A percentile compares a stretch with the other conserved stretches of the same genome.
Conservation (phyloP, 2,329 filamentous ascomycete genomes). For the Conoideocrella luteorostrata region DNA sequence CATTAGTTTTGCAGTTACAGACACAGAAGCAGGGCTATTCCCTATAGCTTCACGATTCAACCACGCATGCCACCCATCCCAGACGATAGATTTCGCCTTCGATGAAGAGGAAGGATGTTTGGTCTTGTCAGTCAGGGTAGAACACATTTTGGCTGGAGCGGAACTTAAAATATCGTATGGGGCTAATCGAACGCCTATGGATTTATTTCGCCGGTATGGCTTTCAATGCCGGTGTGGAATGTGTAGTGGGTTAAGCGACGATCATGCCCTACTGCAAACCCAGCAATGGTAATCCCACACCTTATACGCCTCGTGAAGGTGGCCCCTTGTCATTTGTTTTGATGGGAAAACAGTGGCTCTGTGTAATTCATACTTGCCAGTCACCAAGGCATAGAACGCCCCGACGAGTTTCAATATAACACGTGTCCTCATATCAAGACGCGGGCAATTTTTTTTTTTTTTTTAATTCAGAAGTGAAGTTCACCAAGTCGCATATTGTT, state of each 20-base stretch:
- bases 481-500: too few species aligned
- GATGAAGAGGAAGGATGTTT: slow-evolving; percentile 29
- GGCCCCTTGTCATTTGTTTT: too few species aligned
- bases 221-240: slow-evolving; percentile 46
- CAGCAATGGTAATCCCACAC: not conserved
- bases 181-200: slow-evolving; percentile 21
- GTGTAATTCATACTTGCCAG: too few species aligned
- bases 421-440: slow-evolving; percentile 15
- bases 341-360: too few species aligned
- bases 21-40: slow-evolving; percentile 35
- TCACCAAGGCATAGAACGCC: too few species aligned
- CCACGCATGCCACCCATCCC: slow-evolving; percentile 42
- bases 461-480: not conserved
- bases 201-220: slow-evolving; percentile 40
- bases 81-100: slow-evolving; percentile 40
- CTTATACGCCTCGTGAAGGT: too few species aligned
- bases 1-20: slow-evolving; percentile 19
- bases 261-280: not conserved
- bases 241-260: slow-evolving; percentile 27
- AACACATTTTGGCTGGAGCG: slow-evolving; percentile 31
- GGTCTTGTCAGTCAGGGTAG: slow-evolving; percentile 30
- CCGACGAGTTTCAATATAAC: slow-evolving; percentile 28
- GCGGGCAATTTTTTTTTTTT: slow-evolving; percentile 1
- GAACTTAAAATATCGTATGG: slow-evolving; percentile 50
- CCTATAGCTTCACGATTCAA: slow-evolving; percentile 51